A percentile compares a stretch with the other conserved stretches of the same genome.
These are phyloP conservation scores for Ramaria sp. DNA, from an alignment of 768 basidiomycete species.

Conservation along the genomic window DNA sequence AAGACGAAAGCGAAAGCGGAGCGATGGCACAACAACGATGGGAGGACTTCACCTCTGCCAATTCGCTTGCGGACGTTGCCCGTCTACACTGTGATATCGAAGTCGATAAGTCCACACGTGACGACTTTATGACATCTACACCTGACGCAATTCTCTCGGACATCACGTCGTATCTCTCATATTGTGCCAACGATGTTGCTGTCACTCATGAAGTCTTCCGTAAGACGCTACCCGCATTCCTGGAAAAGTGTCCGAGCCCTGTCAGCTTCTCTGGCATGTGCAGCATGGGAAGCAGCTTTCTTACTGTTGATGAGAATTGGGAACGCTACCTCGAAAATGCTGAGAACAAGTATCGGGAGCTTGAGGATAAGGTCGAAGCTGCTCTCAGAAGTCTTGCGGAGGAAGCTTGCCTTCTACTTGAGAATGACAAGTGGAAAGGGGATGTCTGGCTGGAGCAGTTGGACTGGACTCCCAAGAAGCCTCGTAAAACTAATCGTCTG, in stretches of 20 bases:
- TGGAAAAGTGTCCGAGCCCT: slow-evolving; percentile 78
- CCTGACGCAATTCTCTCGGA: slow-evolving; percentile 54
- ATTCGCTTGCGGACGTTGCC: slow-evolving; percentile 88
- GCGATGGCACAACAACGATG: slow-evolving; percentile 39
- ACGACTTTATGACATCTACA: slow-evolving; percentile 61
- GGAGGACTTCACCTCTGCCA: slow-evolving; percentile 89
- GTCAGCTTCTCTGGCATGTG: slow-evolving; percentile 87
- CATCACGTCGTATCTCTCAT: slow-evolving; percentile 64
- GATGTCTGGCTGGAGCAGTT: slow-evolving; percentile 85
- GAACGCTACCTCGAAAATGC: slow-evolving; percentile 69
- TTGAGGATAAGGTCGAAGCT: slow-evolving; percentile 51
- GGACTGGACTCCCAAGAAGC: slow-evolving; percentile 89
- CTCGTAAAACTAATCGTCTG: slow-evolving; percentile 37
- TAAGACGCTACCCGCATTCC: slow-evolving; percentile 70
- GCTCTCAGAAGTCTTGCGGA: slow-evolving; percentile 62
- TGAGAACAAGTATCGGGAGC: slow-evolving; percentile 60
- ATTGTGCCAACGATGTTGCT: slow-evolving; percentile 78
- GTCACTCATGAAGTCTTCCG: slow-evolving; percentile 77
- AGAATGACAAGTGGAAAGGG: slow-evolving; percentile 44
- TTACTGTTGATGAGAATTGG: slow-evolving; percentile 89
- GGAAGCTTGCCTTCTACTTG: slow-evolving; percentile 38
- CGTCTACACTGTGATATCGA: slow-evolving; percentile 76
- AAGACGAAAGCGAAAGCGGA: neutral
- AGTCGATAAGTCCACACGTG: slow-evolving; percentile 67
- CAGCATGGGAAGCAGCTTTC: slow-evolving; percentile 84